phyloP scores from a whole-genome alignment of 805 yeast species.

The Monosporozyma aquatica region DNA sequence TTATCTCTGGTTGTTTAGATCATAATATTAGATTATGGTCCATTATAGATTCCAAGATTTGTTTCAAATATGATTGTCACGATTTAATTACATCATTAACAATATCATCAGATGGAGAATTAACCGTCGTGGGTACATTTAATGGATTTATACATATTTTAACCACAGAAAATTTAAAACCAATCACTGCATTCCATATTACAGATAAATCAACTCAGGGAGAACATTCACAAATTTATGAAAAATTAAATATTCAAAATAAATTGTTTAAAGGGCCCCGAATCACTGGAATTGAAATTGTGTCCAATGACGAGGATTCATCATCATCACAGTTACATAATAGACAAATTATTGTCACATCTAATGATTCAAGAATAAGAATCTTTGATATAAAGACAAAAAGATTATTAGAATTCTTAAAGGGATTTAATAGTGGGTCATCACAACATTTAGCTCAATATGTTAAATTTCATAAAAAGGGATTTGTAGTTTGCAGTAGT shows the following conservation, averaged over 20 bases:
- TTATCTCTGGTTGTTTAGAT: conserved; percentile 73
- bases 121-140: conserved; percentile 66
- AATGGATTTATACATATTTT: conserved; percentile 56
- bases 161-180: conserved; percentile 53
- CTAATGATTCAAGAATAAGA: conserved; percentile 74
- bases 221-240: conserved; percentile 3
- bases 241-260: conserved; percentile 1
- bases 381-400: conserved; percentile 47
- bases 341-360: conserved; percentile 44
- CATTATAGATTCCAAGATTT: conserved; percentile 59
- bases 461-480: conserved; percentile 7
- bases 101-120: conserved; percentile 49
- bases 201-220: conserved; percentile 31
- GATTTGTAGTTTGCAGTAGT: conserved; percentile 63
- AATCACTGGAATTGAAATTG: conserved; percentile 68
- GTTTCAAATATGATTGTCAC: conserved; percentile 51
- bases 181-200: conserved; percentile 38
- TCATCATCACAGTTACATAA: too few relatives aligned
- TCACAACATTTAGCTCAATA: conserved; percentile 59
- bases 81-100: conserved; percentile 67
- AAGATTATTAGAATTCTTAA: conserved; percentile 54
- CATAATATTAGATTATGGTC: conserved; percentile 75
- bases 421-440: conserved; percentile 62
- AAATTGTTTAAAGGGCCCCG: conserved; percentile 37
- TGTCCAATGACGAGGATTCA: conserved; percentile 23